Conservation (phyloP, 768 basidiomycete species). For the Lactarius sp. region DNA sequence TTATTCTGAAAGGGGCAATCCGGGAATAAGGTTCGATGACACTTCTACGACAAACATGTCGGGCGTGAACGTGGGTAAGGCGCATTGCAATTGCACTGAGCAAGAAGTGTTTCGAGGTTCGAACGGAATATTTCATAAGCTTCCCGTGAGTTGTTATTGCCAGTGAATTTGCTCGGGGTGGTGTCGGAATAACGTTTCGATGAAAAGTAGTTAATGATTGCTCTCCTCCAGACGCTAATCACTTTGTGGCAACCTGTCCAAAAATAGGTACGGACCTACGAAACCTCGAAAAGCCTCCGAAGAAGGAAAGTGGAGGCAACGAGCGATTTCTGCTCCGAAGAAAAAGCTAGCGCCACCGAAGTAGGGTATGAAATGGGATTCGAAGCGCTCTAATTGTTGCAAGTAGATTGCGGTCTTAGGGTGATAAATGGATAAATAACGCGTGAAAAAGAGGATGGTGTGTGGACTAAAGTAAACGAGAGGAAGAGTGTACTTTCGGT, state of each 20-base stretch:
- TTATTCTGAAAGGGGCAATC: background rate
- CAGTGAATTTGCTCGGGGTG: background rate
- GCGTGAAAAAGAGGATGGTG: slow-evolving; percentile 4
- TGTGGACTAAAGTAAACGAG: slow-evolving; percentile 1
- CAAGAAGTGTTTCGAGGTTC: background rate
- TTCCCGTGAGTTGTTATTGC: slow-evolving; percentile 9
- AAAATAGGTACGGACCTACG: slow-evolving; percentile 1
- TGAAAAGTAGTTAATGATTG: slow-evolving; percentile 2
- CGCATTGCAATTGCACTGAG: background rate
- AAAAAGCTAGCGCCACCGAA: slow-evolving; percentile 4
- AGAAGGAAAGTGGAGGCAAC: slow-evolving; percentile 3
- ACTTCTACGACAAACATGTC: background rate
- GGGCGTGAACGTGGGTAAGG: background rate
- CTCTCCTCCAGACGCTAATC: background rate
- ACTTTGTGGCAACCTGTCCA: background rate
- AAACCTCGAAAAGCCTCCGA: slow-evolving; percentile 19
- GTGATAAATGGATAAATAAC: slow-evolving; percentile 9
- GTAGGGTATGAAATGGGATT: too few species aligned
- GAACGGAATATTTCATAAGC: background rate
- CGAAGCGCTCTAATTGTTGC: background rate
- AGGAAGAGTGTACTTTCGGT: background rate
- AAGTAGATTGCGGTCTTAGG: background rate
- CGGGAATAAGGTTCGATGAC: slow-evolving; percentile 1
- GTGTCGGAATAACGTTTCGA: slow-evolving; percentile 13
- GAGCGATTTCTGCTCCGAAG: slow-evolving; percentile 19